Conservation (phyloP, 768 basidiomycete species). For the Rhizopogon vinicolor region DNA sequence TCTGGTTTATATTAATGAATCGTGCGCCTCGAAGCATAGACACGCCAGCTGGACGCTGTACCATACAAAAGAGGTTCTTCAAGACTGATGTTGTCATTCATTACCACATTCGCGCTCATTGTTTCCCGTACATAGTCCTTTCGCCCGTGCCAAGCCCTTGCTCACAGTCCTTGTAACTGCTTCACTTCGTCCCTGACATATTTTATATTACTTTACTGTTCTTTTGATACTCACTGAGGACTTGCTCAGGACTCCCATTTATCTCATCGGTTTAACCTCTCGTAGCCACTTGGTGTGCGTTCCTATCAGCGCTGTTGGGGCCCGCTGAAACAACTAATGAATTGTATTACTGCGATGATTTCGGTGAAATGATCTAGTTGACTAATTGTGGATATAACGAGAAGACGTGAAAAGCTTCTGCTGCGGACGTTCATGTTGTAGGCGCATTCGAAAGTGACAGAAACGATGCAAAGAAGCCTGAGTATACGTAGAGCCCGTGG, state of each 20-base stretch:
- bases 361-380: not conserved
- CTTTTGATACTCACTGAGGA: not conserved
- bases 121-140: not conserved
- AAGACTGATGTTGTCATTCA: constrained; percentile 4
- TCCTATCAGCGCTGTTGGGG: not conserved
- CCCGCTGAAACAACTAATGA: not conserved
- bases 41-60: constrained; percentile 6
- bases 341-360: not conserved
- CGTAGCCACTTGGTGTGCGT: not conserved
- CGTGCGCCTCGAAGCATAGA: not conserved
- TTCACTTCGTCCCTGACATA: not conserved
- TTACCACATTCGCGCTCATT: not conserved
- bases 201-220: constrained; percentile 4
- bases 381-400: not conserved
- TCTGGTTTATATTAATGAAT: constrained; percentile 14
- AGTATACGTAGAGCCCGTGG: not conserved
- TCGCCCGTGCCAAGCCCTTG: not conserved
- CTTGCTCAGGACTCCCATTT: not conserved
- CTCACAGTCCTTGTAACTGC: too few species aligned
- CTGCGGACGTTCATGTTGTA: not conserved
- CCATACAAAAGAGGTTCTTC: constrained; percentile 1
- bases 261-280: not conserved
- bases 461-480: not conserved
- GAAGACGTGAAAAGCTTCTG: not conserved
- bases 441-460: not conserved